Evolutionary conservation across 495 filamentous ascomycete species (phyloP), one percentile per base, ranked within the genome.

Genomic region (Penicillium bialowiezense): DNA sequence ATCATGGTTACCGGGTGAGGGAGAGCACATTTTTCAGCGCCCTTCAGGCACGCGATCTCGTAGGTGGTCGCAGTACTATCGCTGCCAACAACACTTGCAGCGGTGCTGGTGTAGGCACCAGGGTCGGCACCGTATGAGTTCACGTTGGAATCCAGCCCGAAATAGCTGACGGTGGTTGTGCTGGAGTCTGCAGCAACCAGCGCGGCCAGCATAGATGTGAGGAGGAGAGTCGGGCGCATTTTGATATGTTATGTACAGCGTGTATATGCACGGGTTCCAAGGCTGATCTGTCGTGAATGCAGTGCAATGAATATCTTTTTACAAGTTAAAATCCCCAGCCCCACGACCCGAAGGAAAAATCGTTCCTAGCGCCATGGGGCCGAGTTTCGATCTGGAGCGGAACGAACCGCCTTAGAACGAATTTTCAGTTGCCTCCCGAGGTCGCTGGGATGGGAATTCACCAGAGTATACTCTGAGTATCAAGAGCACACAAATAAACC

Each of bases 21-120:
- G 24, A 62, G 36, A 3, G 46, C 20, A 38, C 64, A 68, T 29
- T 59, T 42, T 13, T 41, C 35, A 5, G 64, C 64, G 28, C 19
- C 52, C 20, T 26, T 37, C 14, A 50, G 10, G 20, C 64, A 68
- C 37, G n/a, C 29, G 18, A 68, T 40, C n/a, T 59, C 34, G 51
- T 63, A 68, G 42, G 64, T 68, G 13, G 64, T 65, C 5, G 51
- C 55, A 9, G 29, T 21, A 9, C 52, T 49, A 41, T 64, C 58
- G 50, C 63, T 47, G 36, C 44, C 55, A n/a, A 41, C 43, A 6
- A 65, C 47, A 26, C 64, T 59, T 46, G 45, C 64, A 9, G 37
- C 62, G 19, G 41, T 50, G 57, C 64, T 63, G 15, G 45, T 43
- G 36, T 54, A 56, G 10, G 5, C 29, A 1, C 28, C 42, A 7